Base-by-base conservation (phyloP, 2,329 filamentous ascomycete genomes). In the Stenocarpella maydis region DNA sequence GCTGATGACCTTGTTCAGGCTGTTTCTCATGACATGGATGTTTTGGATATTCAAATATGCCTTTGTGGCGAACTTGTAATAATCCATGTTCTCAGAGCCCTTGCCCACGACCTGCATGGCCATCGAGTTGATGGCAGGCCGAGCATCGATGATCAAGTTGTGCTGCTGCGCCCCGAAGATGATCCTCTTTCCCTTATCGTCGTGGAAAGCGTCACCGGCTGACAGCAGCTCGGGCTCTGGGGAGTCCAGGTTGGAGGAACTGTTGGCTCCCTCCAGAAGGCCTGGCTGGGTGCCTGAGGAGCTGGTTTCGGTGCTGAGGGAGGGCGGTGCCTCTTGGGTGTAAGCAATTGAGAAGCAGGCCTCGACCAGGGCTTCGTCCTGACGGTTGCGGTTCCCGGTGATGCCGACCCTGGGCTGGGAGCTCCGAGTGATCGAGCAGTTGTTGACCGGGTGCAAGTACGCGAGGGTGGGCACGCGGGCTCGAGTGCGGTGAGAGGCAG, bases 51-150 rank as follows among this genome's bases (percentile, higher is more conserved):
- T 96, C 68, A 99, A 87, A 77, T 97, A 99, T 37, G 92, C 91
- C 80, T 98, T 97, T 70, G 91, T 91, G 19, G 94, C 94, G 76
- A 95, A 95, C 71, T 92, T 93, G 82, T 99, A 99, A 80, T 97
- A 92, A 73, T 97, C 93, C 93, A 98, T 98, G 76, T 98, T 97
- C 80, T 99, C 96, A 0, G 95, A 97, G 2, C 96, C 96, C 78
- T 95, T 90, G 8, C 96, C 96, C 72, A 95, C 90, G 4, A 95
- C 93, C 78, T 98, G 95, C 87, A 98, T 98, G 8, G 94, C 94
- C 74, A 95, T 90, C 24, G 96, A 96, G 78, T 99, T 99, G 74
- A 99, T 91, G 4, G 92, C 96, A 19, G 96, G 96, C 54, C 96
- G 90, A 53, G 96, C 96, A 82, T 99, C 96, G 53, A 99, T 94